Evolutionary conservation across 495 filamentous ascomycete species (phyloP).

Genomic region (Penicillium verhagenii): DNA sequence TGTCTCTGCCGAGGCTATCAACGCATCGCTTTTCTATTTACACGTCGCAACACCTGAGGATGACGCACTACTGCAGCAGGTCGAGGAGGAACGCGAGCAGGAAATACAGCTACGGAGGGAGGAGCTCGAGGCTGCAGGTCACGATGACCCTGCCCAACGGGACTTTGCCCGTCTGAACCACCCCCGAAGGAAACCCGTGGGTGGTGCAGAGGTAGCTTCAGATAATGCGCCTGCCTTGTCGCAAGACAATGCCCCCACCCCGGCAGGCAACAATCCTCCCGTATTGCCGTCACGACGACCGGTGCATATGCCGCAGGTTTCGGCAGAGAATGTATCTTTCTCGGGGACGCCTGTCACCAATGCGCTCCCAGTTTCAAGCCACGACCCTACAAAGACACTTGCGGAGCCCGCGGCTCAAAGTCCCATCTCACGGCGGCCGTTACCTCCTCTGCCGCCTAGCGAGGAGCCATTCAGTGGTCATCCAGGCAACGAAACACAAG

Average conservation of each 20-base stretch:
- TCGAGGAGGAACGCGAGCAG: constrained; percentile 39
- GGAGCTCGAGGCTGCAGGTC: constrained; percentile 21
- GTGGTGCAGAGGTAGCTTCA: constrained; percentile 5
- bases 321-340: constrained; percentile 26
- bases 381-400: neutral
- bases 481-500: constrained; percentile 5
- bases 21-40: constrained; percentile 85
- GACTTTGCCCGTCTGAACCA: constrained; percentile 41
- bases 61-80: constrained; percentile 49
- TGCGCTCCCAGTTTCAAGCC: neutral
- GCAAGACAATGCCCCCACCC: constrained; percentile 11
- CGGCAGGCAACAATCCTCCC: neutral
- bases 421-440: constrained; percentile 20
- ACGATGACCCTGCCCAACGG: constrained; percentile 22
- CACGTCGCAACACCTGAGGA: constrained; percentile 71
- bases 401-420: neutral
- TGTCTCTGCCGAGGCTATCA: constrained; percentile 82
- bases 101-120: constrained; percentile 50
- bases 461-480: constrained; percentile 21
- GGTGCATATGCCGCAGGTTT: constrained; percentile 15
- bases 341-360: constrained; percentile 16
- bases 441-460: constrained; percentile 30
- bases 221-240: constrained; percentile 14
- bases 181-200: constrained; percentile 44
- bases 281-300: constrained; percentile 22